These are phyloP conservation scores for Osmozyma mogii DNA, from an alignment of 805 yeast species.

Conservation along the genomic window DNA sequence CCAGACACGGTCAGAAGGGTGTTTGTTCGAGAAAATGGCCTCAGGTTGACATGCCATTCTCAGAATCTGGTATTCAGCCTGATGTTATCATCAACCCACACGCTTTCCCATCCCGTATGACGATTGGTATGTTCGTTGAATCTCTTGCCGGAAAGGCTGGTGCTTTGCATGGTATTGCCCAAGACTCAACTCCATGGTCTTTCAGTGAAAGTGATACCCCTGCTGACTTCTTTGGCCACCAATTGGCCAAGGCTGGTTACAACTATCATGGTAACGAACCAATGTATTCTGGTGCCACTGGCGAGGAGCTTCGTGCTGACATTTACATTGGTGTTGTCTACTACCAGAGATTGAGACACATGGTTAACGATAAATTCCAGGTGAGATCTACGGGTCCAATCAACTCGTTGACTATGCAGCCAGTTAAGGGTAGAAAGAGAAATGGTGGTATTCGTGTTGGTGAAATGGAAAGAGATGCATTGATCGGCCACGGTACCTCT, in stretches of 20 bases:
- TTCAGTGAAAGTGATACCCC: slow-evolving; percentile 91
- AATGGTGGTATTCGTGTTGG: slow-evolving; percentile 99
- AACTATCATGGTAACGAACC: slow-evolving; percentile 99
- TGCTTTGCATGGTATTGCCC: slow-evolving; percentile 95
- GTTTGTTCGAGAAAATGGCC: slow-evolving; percentile 99
- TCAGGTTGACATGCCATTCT: slow-evolving; percentile 91
- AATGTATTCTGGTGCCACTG: slow-evolving; percentile 97
- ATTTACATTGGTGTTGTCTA: slow-evolving; percentile 95
- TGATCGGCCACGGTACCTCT: slow-evolving; percentile 97
- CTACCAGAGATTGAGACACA: slow-evolving; percentile 96
- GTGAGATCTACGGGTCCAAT: slow-evolving; percentile 99
- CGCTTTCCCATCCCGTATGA: slow-evolving; percentile 99
- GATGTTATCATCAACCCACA: slow-evolving; percentile 97
- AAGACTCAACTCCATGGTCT: slow-evolving; percentile 95
- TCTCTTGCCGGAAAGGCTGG: slow-evolving; percentile 99
- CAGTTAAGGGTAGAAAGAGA: slow-evolving; percentile 98
- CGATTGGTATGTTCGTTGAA: slow-evolving; percentile 99
- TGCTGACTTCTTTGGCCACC: slow-evolving; percentile 96
- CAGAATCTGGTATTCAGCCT: slow-evolving; percentile 94
- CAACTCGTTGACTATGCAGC: slow-evolving; percentile 95
- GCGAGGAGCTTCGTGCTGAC: slow-evolving; percentile 94
- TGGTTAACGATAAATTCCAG: slow-evolving; percentile 99
- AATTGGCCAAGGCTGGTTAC: slow-evolving; percentile 78
- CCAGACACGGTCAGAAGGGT: slow-evolving; percentile 98
- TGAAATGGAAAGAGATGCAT: slow-evolving; percentile 99